Evolutionary conservation across 140 eudicot species (phyloP).

Genomic region (Stevia rebaudiana): DNA sequence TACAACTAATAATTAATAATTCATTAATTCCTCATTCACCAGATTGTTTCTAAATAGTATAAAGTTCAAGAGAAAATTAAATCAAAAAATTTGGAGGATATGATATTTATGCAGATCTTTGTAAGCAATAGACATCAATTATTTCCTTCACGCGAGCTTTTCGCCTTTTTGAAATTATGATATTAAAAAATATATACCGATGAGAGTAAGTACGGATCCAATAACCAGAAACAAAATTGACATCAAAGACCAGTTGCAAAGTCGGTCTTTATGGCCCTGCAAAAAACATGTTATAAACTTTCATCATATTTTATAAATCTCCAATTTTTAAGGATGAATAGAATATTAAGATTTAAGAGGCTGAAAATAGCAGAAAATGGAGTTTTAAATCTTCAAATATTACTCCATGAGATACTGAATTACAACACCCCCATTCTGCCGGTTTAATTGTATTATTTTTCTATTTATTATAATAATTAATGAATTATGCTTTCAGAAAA

Average conservation of each 20-base stretch:
- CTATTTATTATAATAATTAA: too few relatives aligned
- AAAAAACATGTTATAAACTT: slow-evolving; percentile 1
- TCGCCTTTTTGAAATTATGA: not conserved
- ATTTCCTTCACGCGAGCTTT: not conserved
- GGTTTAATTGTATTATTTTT: too few relatives aligned
- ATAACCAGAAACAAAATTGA: slow-evolving; percentile 40
- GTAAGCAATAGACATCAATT: not conserved
- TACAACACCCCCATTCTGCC: not conserved
- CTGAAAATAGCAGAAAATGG: not conserved
- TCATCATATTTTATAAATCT: slow-evolving; percentile 8
- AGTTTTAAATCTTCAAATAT: not conserved
- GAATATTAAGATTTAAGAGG: slow-evolving; percentile 6
- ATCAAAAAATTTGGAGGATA: not conserved
- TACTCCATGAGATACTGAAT: slow-evolving; percentile 4
- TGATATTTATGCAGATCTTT: not conserved
- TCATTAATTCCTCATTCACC: slow-evolving; percentile 2
- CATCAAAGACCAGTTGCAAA: slow-evolving; percentile 47
- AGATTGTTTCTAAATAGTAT: not conserved
- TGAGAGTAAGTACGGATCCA: slow-evolving; percentile 47
- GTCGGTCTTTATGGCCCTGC: slow-evolving; percentile 76
- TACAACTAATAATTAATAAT: slow-evolving; percentile 4
- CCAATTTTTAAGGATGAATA: not conserved
- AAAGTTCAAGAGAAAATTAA: not conserved
- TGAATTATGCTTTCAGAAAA: slow-evolving; percentile 1
- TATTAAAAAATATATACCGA: slow-evolving; percentile 41